A percentile compares a stretch with the other conserved stretches of the same genome.
phyloP scores from a whole-genome alignment of 768 basidiomycete species.

The Glaciozyma antarctica region DNA sequence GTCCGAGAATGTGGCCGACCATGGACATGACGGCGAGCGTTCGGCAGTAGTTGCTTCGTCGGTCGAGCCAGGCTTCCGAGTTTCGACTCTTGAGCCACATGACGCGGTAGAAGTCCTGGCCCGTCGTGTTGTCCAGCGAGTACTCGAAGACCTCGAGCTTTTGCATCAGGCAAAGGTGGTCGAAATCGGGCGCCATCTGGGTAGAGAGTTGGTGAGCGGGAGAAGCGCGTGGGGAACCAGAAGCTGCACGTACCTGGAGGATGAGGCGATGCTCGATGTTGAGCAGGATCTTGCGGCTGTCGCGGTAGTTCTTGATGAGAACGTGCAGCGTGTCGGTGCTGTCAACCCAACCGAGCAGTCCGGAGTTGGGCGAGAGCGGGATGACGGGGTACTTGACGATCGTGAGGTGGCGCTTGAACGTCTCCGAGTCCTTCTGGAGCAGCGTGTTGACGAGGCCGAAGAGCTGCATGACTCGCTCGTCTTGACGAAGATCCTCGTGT shows the following conservation, averaged over 20 bases:
- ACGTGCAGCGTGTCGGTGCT: constrained; percentile 94
- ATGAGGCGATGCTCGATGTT: constrained; percentile 99
- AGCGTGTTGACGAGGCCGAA: constrained; percentile 95
- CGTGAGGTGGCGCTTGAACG: constrained; percentile 90
- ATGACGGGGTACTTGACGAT: constrained; percentile 89
- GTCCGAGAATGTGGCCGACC: constrained; percentile 94
- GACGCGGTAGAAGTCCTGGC: constrained; percentile 92
- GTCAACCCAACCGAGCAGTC: constrained; percentile 88
- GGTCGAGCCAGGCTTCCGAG: constrained; percentile 96
- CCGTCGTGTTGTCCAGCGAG: constrained; percentile 93
- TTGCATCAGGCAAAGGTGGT: constrained; percentile 82
- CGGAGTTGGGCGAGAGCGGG: constrained; percentile 89
- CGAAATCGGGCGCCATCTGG: constrained; percentile 98
- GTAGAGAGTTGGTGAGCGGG: not conserved
- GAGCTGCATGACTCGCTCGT: constrained; percentile 97
- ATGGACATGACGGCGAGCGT: constrained; percentile 95
- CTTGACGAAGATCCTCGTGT: constrained; percentile 96
- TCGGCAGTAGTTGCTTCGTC: constrained; percentile 88
- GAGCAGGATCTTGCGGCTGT: constrained; percentile 86
- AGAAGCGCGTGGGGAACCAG: not conserved
- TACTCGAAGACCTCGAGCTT: constrained; percentile 99
- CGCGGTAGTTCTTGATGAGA: constrained; percentile 78
- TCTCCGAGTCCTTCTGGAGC: constrained; percentile 81
- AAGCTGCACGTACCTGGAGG: constrained; percentile 62
- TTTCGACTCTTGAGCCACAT: constrained; percentile 91